Conservation (phyloP, 2,329 filamentous ascomycete species). For the Fusarium protoensiforme region DNA sequence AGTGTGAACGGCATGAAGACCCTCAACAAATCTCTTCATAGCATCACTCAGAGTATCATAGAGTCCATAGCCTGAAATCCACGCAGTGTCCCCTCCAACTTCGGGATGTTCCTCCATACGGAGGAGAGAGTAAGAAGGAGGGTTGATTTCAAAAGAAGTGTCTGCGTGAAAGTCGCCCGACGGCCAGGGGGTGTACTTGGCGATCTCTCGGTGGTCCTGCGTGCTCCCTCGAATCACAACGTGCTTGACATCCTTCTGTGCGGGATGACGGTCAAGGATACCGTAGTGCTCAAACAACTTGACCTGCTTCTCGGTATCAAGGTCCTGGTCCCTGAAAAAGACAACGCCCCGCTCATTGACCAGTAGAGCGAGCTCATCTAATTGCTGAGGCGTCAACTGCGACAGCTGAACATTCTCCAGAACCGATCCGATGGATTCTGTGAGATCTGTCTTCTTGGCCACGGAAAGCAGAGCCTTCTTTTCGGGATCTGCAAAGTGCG, state of each 20-base stretch:
- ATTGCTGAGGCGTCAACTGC: constrained; percentile 54
- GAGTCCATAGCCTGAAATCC: constrained; percentile 59
- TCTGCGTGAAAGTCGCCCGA: constrained; percentile 59
- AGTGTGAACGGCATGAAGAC: constrained; percentile 58
- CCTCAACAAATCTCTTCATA: constrained; percentile 55
- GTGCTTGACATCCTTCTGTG: constrained; percentile 52
- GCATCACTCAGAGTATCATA: constrained; percentile 58
- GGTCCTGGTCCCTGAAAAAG: constrained; percentile 60
- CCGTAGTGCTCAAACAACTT: constrained; percentile 61
- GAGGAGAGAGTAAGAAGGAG: constrained; percentile 61
- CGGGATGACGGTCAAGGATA: constrained; percentile 58
- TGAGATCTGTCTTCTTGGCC: constrained; percentile 53
- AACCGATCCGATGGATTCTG: constrained; percentile 56
- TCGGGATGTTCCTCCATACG: constrained; percentile 62
- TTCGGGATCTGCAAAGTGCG: constrained; percentile 55
- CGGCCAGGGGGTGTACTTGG: constrained; percentile 52
- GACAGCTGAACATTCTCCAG: constrained; percentile 56
- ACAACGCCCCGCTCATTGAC: constrained; percentile 59
- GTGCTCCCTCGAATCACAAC: constrained; percentile 57
- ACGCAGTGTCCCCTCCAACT: constrained; percentile 60
- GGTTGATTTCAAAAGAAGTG: constrained; percentile 62
- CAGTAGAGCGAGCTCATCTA: constrained; percentile 62
- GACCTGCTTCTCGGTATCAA: constrained; percentile 54
- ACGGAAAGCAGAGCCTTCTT: constrained; percentile 55
- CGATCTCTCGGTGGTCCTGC: constrained; percentile 57